Evolutionary conservation across 805 yeast genomes (phyloP).

Genomic region (Metschnikowia koreensis): DNA sequence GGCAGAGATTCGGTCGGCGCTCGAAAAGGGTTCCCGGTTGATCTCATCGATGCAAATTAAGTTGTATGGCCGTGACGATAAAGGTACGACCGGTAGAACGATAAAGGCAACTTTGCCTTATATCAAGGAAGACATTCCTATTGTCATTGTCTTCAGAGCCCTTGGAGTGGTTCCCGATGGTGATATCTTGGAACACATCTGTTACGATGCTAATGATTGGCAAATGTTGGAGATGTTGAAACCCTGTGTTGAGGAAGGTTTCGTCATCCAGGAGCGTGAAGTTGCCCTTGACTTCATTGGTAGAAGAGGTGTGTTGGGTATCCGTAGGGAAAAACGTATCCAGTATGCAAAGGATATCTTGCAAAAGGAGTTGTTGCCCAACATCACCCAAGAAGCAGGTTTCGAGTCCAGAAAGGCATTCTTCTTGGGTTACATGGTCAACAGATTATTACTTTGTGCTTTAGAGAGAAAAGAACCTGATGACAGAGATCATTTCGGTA

Average conservation of each 20-base stretch:
- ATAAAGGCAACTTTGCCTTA: slow-evolving; percentile 96
- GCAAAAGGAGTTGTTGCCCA: slow-evolving; percentile 95
- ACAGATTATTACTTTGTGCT: slow-evolving; percentile 90
- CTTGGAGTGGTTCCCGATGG: slow-evolving; percentile 99
- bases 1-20: slow-evolving; percentile 95
- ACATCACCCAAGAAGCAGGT: slow-evolving; percentile 96
- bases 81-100: slow-evolving; percentile 68
- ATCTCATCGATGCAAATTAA: slow-evolving; percentile 93
- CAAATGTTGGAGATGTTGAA: slow-evolving; percentile 99
- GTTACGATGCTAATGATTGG: slow-evolving; percentile 98
- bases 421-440: slow-evolving; percentile 97
- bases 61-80: slow-evolving; percentile 77
- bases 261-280: slow-evolving; percentile 96
- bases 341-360: slow-evolving; percentile 96
- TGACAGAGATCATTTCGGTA: slow-evolving; percentile 99
- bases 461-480: slow-evolving; percentile 97
- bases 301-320: slow-evolving; percentile 96
- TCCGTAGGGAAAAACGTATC: slow-evolving; percentile 95
- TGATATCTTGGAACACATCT: slow-evolving; percentile 95
- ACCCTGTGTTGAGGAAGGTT: slow-evolving; percentile 99
- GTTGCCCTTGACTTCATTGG: slow-evolving; percentile 98
- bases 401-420: slow-evolving; percentile 95
- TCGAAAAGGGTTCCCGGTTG: slow-evolving; percentile 95
- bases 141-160: slow-evolving; percentile 95
- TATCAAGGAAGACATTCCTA: slow-evolving; percentile 94